A percentile compares a stretch with the other conserved stretches of the same genome.
These are phyloP conservation scores for Corynespora cassiicola DNA, from an alignment of 2,329 filamentous ascomycete species.

Conservation along the genomic window DNA sequence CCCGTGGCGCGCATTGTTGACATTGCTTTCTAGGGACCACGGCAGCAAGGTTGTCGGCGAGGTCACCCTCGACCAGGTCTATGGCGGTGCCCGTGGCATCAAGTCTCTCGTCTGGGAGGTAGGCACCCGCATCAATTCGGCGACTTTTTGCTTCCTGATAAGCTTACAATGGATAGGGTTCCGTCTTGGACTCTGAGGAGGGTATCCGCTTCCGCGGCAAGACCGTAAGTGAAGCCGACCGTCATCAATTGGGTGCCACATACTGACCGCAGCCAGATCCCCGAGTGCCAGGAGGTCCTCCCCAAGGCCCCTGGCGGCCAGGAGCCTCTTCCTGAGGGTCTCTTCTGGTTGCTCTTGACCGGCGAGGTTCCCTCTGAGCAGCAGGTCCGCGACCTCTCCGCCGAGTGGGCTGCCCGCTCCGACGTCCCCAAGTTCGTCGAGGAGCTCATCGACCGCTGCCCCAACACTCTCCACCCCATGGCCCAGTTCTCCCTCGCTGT, in stretches of 20 bases:
- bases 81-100: slow-evolving; percentile 98
- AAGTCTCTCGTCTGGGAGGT: slow-evolving; percentile 98
- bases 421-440: slow-evolving; percentile 97
- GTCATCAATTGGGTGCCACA: no score
- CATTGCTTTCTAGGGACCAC: slow-evolving; percentile 71
- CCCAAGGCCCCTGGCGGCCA: slow-evolving; percentile 96
- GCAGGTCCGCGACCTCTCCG: slow-evolving; percentile 97
- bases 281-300: slow-evolving; percentile 96
- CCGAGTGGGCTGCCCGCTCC: slow-evolving; percentile 97
- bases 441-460: slow-evolving; percentile 99
- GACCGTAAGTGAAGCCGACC: slow-evolving; percentile 66
- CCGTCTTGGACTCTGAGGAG: slow-evolving; percentile 97
- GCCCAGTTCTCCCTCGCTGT: slow-evolving; percentile 98
- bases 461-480: slow-evolving; percentile 98
- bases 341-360: slow-evolving; percentile 99
- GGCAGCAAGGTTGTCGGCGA: slow-evolving; percentile 95
- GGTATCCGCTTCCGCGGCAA: slow-evolving; percentile 99
- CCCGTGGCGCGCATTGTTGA: slow-evolving; percentile 27
- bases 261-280: slow-evolving; percentile 65
- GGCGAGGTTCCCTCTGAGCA: slow-evolving; percentile 97
- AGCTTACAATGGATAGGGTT: slow-evolving; percentile 62
- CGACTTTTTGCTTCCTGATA: slow-evolving; percentile 8
- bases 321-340: slow-evolving; percentile 97
- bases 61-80: slow-evolving; percentile 99
- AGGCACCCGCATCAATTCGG: slow-evolving; percentile 22